A percentile compares a stretch with the other conserved stretches of the same genome.
phyloP scores from a whole-genome alignment of 345 rosid species.

The Barbarea vulgaris region DNA sequence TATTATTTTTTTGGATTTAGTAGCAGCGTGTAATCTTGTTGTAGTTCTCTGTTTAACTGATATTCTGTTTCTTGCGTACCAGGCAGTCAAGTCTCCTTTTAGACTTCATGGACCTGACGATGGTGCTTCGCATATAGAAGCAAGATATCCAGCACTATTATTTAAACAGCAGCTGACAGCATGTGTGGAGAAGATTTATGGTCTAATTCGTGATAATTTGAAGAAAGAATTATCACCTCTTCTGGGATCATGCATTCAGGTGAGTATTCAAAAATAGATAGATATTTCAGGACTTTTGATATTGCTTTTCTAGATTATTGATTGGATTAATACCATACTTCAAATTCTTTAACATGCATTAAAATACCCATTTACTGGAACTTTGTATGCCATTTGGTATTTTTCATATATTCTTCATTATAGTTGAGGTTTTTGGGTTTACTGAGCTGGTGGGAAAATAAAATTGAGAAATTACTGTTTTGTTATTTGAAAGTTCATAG shows the following conservation, averaged over 20 bases:
- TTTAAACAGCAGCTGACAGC: slow-evolving; percentile 97
- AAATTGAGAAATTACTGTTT: background rate
- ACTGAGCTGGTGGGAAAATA: background rate
- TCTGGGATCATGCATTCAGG: slow-evolving; percentile 88
- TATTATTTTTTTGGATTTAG: slow-evolving; percentile 4
- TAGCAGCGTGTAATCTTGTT: slow-evolving; percentile 9
- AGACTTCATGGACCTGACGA: slow-evolving; percentile 72
- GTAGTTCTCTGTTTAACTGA: slow-evolving; percentile 23
- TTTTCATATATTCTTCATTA: background rate
- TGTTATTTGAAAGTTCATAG: background rate
- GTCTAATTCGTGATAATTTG: slow-evolving; percentile 92
- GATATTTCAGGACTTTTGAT: slow-evolving; percentile 9
- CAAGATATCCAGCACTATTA: slow-evolving; percentile 92
- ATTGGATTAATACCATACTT: slow-evolving; percentile 2
- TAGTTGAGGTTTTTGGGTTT: background rate
- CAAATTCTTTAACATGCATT: slow-evolving; percentile 24
- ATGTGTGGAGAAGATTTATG: slow-evolving; percentile 98
- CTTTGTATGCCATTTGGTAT: background rate
- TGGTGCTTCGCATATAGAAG: slow-evolving; percentile 80
- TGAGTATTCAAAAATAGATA: slow-evolving; percentile 35
- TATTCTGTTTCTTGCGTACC: slow-evolving; percentile 28
- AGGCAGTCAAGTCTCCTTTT: slow-evolving; percentile 88
- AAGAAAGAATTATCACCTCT: slow-evolving; percentile 91
- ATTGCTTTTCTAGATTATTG: slow-evolving; percentile 10
- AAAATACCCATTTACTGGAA: slow-evolving; percentile 2